These are phyloP conservation scores for Endocarpon pusillum DNA, from an alignment of 495 filamentous ascomycete species.

Conservation along the genomic window DNA sequence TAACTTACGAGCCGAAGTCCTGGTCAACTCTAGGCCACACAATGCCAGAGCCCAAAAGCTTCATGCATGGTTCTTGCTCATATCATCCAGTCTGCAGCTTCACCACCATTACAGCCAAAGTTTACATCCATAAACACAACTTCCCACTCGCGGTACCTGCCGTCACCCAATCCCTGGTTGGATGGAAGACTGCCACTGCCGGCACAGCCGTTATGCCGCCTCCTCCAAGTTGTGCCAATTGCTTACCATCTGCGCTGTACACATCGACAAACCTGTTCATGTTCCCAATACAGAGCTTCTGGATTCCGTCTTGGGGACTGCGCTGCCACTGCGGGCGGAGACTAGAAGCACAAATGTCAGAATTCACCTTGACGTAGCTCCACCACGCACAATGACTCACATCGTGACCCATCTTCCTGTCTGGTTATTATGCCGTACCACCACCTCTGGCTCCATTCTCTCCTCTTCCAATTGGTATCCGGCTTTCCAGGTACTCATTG, in stretches of 20 bases:
- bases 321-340: conserved; percentile 86
- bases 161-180: conserved; percentile 75
- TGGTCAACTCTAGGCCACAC: too few relatives aligned
- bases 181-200: conserved; percentile 81
- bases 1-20: too few relatives aligned
- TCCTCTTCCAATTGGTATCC: conserved; percentile 39
- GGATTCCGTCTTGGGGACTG: conserved; percentile 53
- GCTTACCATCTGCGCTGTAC: conserved; percentile 60
- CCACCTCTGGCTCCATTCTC: conserved; percentile 49
- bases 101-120: neutral
- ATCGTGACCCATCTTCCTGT: conserved; percentile 72
- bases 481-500: conserved; percentile 37
- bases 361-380: conserved; percentile 2
- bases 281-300: conserved; percentile 84
- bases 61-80: too few relatives aligned
- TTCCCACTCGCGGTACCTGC: conserved; percentile 89
- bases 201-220: conserved; percentile 88
- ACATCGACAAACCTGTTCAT: conserved; percentile 97
- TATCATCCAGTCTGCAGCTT: too few relatives aligned
- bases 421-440: conserved; percentile 84
- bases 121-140: conserved; percentile 74
- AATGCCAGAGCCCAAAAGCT: too few relatives aligned
- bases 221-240: conserved; percentile 77
- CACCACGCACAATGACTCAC: conserved; percentile 20
- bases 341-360: conserved; percentile 31